A percentile compares a stretch with the other conserved stretches of the same genome.
Conservation (phyloP, 495 filamentous ascomycete species). For the Penicillium odoratum region DNA sequence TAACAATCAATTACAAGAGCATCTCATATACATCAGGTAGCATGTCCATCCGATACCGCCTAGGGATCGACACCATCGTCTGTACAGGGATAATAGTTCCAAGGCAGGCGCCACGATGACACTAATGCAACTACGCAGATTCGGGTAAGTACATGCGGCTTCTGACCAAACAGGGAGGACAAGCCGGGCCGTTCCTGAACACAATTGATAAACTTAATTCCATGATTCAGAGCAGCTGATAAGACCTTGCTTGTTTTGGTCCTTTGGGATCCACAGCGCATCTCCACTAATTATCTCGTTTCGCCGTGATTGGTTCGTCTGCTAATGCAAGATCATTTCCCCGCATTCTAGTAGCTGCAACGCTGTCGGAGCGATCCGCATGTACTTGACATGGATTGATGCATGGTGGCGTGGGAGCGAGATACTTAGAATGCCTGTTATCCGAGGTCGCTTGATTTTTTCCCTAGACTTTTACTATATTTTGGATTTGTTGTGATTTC, state of each 20-base stretch:
- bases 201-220: constrained; percentile 10
- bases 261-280: not conserved
- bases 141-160: constrained; percentile 27
- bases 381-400: constrained; percentile 11
- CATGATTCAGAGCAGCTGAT: constrained; percentile 8
- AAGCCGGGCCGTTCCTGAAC: constrained; percentile 15
- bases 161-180: constrained; percentile 18
- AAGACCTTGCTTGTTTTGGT: constrained; percentile 12
- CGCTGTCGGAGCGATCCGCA: constrained; percentile 21
- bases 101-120: not conserved
- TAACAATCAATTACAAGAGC: not conserved
- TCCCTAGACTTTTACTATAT: not conserved
- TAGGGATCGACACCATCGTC: not conserved
- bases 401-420: not conserved
- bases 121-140: constrained; percentile 5
- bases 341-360: constrained; percentile 17
- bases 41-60: not conserved
- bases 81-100: not conserved
- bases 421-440: constrained; percentile 9
- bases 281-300: not conserved
- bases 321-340: constrained; percentile 11
- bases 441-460: not conserved
- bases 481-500: not conserved
- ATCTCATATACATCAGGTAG: not conserved
- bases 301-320: constrained; percentile 11